Evolutionary conservation across 2,329 filamentous ascomycete genomes (phyloP).

Genomic region (Eutypella sp.): DNA sequence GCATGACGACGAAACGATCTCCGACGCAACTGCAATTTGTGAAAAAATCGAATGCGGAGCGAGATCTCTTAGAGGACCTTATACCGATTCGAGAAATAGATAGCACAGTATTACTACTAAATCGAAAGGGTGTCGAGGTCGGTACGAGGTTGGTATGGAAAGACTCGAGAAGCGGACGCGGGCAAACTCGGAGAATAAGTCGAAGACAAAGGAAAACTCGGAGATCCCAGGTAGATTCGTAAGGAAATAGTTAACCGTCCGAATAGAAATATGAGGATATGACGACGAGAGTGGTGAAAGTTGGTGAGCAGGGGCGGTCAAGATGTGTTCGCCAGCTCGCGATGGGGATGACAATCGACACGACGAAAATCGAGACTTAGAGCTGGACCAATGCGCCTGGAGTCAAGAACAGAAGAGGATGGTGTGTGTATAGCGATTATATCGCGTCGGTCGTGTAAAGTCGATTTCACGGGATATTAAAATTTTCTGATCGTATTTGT

Average conservation of each 20-base stretch:
- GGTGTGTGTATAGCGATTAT: slow-evolving; percentile 1
- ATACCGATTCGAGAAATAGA: too few relatives aligned
- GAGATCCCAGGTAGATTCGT: slow-evolving; percentile 10
- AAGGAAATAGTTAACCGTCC: slow-evolving; percentile 10
- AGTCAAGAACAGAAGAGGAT: background rate
- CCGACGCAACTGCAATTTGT: slow-evolving; percentile 30
- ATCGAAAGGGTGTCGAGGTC: too few relatives aligned
- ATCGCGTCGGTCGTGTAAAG: background rate
- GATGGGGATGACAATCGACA: slow-evolving; percentile 17
- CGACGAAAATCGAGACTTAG: slow-evolving; percentile 14
- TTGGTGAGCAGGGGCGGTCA: slow-evolving; percentile 8
- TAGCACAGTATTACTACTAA: too few relatives aligned
- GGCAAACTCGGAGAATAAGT: slow-evolving; percentile 22
- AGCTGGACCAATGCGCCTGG: slow-evolving; percentile 23
- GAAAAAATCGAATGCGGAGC: slow-evolving; percentile 6
- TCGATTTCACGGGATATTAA: background rate
- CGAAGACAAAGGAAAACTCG: slow-evolving; percentile 22
- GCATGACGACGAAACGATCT: slow-evolving; percentile 53
- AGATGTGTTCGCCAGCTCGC: slow-evolving; percentile 14
- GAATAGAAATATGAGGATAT: slow-evolving; percentile 8
- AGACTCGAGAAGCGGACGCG: slow-evolving; percentile 13
- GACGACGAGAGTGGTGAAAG: slow-evolving; percentile 11
- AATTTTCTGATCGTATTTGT: background rate
- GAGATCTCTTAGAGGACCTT: slow-evolving; percentile 7
- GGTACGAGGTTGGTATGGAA: slow-evolving; percentile 8